Percentiles rank a stretch among this genome's conserved stretches.
These are phyloP conservation scores for Martiniozyma asiatica DNA, from an alignment of 1,139 yeast species.

Conservation along the genomic window DNA sequence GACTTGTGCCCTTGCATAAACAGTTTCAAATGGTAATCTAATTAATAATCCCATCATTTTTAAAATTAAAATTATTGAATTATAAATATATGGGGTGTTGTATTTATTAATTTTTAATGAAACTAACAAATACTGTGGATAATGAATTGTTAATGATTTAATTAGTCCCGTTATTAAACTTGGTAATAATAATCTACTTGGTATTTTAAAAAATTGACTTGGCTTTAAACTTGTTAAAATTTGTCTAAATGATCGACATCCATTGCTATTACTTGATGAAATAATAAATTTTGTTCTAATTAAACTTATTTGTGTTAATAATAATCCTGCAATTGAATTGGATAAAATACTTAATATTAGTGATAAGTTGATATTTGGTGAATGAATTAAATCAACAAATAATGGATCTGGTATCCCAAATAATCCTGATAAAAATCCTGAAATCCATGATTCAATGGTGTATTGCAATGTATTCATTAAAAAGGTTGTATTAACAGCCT, in stretches of 20 bases:
- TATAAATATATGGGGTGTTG: conserved; percentile 51
- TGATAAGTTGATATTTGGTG: conserved; percentile 64
- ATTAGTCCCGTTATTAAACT: conserved; percentile 55
- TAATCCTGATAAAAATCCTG: conserved; percentile 75
- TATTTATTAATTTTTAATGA: conserved; percentile 61
- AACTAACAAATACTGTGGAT: conserved; percentile 65
- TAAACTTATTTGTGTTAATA: conserved; percentile 72
- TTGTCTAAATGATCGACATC: conserved; percentile 27
- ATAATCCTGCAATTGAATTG: conserved; percentile 60
- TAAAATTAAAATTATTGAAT: conserved; percentile 33
- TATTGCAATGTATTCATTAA: conserved; percentile 63
- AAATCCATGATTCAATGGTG: conserved; percentile 83
- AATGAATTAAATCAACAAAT: conserved; percentile 70
- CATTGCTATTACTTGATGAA: conserved; percentile 37
- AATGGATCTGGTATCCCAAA: conserved; percentile 86
- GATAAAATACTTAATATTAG: conserved; percentile 60
- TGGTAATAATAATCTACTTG: conserved; percentile 33
- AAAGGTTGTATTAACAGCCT: conserved; percentile 81
- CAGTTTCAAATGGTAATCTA: conserved; percentile 77
- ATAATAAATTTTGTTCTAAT: conserved; percentile 68
- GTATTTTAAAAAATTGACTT: conserved; percentile 40
- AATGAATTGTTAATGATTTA: conserved; percentile 48
- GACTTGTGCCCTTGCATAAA: conserved; percentile 75
- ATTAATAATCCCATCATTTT: conserved; percentile 62
- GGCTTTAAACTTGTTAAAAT: conserved; percentile 26